Base-by-base conservation (phyloP, 257 asterid species). In the Anisodus acutangulus region DNA sequence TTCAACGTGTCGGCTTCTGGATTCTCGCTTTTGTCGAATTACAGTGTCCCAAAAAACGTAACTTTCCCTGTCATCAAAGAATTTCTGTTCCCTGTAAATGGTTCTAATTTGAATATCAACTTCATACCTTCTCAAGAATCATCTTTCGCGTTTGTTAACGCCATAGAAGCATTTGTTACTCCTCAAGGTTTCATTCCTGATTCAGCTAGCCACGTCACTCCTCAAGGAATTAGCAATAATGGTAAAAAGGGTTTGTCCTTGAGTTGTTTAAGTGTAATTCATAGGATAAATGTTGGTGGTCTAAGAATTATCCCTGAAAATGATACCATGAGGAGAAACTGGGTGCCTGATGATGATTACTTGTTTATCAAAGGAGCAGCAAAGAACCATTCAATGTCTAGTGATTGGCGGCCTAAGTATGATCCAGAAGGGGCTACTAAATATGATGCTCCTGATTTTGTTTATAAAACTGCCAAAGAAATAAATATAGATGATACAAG, bases 271-370 rank as follows among this genome's bases (percentile, higher is more conserved):
- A 91, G 63, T 37, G 87, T 90, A 3, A 59, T 91, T 70, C 83
- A 90, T 85, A 88, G 97, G 88, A 85, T 94, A 3, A 94, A 94
- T 51, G 92, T 92, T 4, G 98, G 97, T 53, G 97, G 94, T 8
- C 2, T 2, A 0, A 12, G 10, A 4, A 41, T 92, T 31, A 85
- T 41, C 6, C 83, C 89, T 4, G 45, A 55, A 0, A 66, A 5
- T 39, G 98, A 94, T 81, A 69, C 88, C 13, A 11, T 90, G 69
- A 41, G 86, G 86, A 91, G 94, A 66, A 82, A 66, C 53, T 94
- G 98, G 98, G 64, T 85, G 7, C 86, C 94, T 19, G 98, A 91
- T 84, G 93, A 91, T 81, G 84, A 0, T 35, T 89, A 71, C 64
- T 45, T 91, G 80, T 2, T 81, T 22, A 9, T 0, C 2, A 54